A percentile compares a stretch with the other conserved stretches of the same genome.
Conservation (phyloP, 306 rosid species). For the Herpetospermum pedunculosum region DNA sequence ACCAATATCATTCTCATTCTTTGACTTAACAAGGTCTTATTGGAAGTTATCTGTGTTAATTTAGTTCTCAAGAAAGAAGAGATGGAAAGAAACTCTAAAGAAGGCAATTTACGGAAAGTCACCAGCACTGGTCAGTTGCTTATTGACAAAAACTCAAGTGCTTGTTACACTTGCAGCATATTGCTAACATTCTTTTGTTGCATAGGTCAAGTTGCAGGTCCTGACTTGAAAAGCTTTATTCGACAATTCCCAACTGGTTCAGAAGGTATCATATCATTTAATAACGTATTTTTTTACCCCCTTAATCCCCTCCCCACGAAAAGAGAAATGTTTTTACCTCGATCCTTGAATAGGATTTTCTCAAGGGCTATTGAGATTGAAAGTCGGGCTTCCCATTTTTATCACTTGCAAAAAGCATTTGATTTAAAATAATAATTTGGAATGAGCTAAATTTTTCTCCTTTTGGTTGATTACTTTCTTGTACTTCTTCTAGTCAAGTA, state of each 20-base stretch:
- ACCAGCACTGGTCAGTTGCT: conserved; percentile 39
- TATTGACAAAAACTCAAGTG: conserved; percentile 2
- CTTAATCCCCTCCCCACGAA: background rate
- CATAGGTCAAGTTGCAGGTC: conserved; percentile 51
- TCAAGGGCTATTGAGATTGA: background rate
- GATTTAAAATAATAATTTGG: background rate
- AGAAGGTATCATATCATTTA: conserved; percentile 37
- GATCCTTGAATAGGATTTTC: background rate
- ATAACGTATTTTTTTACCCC: background rate
- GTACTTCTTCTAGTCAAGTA: background rate
- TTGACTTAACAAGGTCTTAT: conserved; percentile 9
- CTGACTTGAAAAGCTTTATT: conserved; percentile 77
- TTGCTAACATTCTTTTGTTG: conserved; percentile 7
- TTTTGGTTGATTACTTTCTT: background rate
- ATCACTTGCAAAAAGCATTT: background rate
- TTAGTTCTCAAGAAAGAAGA: conserved; percentile 87
- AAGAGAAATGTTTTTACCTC: background rate
- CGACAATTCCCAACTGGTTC: conserved; percentile 58
- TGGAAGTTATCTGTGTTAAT: conserved; percentile 6
- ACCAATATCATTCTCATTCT: background rate
- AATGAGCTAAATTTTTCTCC: background rate
- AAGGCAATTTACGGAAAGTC: conserved; percentile 38
- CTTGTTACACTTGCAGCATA: conserved; percentile 8
- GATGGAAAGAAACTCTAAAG: conserved; percentile 61
- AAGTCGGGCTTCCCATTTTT: background rate